Base-by-base conservation (phyloP, 345 rosid genomes). In the Euphorbia peplus region DNA sequence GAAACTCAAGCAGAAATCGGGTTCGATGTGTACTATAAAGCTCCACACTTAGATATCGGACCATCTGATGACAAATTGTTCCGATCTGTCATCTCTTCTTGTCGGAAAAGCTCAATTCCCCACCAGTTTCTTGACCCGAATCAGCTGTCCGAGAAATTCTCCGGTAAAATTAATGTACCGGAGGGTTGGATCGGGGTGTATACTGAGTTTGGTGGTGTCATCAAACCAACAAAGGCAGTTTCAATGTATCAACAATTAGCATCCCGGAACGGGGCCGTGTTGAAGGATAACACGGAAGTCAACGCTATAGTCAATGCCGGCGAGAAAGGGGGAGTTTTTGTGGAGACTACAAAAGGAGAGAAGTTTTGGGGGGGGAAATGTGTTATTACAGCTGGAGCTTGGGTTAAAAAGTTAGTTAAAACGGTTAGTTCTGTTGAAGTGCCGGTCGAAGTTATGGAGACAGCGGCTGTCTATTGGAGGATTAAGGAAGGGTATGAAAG, bases 141-240 rank as follows among this genome's bases (percentile, higher is more conserved):
- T 0, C 78, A 76, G 52, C 81, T 93, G 5, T n/a, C 59, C 1
- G 78, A 79, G 0, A 64, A 76, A 41, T 88, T 83, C 42, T 81
- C 91, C 64, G 85, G 92, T 53, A 70, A 70, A 61, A 29, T 93
- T 21, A 66, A 55, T 52, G 73, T 93, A 32, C 97, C 96, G 59
- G 91, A 88, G 76, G 71, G 73, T 7, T 93, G 96, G 98, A 62
- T 84, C 4, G 98, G 88, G 0, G 83, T 91, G n/a, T 72, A 56
- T 3, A 77, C 87, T 3, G 86, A 83, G 25, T 73, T 81, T 6
- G 98, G 96, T 3, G 98, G 98, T 4, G 83, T 91, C 18, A 79
- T 93, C 18, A 93, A 87, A 76, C 93, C 96, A 56, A 89, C 97
- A 1, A 93, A 93, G 68, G 95, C 98, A 0, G 97, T 89, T 16